Evolutionary conservation across 805 yeast genomes (phyloP), one percentile per base, ranked within the genome.

Genomic region (Nakazawaea siamensis): DNA sequence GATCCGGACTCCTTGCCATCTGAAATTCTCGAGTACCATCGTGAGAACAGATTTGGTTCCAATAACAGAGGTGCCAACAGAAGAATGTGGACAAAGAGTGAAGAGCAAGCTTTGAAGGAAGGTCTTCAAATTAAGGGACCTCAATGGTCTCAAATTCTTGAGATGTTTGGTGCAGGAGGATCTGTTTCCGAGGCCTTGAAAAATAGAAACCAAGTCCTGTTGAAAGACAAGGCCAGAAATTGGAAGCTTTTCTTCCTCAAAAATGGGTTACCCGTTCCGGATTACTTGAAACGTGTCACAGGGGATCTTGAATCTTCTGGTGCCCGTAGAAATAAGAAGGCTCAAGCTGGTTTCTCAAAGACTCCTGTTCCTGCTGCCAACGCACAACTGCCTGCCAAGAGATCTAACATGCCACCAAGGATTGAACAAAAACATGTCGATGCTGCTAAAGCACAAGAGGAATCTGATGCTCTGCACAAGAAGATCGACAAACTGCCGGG

Each of bases 211-310:
- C 94, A 87, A 49, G 85, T 90, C 13, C 98, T 92, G 53, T 66
- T 92, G 39, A 92, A 92, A 55, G 98, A 92, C 54, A 92, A 92
- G 54, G 97, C 97, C 0, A 70, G 98, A 45, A 92, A 92, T 52
- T 82, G 96, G 86, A 92, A 92, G 54, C 72, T 88, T 73, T 78
- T 79, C 44, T 86, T 80, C 52, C 60, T 87, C 39, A 83, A 86
- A 49, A 70, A 77, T 34, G 83, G 82, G 1, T 56, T 76, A 24
- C 80, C 82, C 8, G 73, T 90, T 3, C 98, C 98, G 0, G 76
- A 70, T 2, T 88, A 85, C 49, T 60, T 92, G 40, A 65, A 64
- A 35, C 77, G 80, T 43, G 97, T 90, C 15, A 90, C 97, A 1
- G 97, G 97, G 30, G 95, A 80, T 44, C 50, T 77, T 29, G 85